phyloP scores from a whole-genome alignment of 495 filamentous ascomycete genomes.

The Penicillium turbatum region DNA sequence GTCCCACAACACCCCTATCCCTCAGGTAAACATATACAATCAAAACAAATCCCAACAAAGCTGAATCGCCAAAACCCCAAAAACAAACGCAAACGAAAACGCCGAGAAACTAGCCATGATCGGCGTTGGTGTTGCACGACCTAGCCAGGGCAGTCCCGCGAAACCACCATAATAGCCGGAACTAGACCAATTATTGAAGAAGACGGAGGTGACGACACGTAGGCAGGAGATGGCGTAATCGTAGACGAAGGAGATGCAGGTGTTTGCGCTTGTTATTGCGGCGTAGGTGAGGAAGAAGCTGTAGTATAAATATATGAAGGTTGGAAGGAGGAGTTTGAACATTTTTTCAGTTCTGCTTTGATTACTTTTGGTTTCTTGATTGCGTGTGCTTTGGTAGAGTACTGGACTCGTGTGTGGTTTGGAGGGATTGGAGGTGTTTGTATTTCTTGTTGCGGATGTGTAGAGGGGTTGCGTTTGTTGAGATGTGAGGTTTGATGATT shows the following conservation, averaged over 20 bases:
- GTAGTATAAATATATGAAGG: background rate
- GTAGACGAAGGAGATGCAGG: background rate
- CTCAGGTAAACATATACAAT: background rate
- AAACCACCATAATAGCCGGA: background rate
- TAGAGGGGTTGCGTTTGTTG: background rate
- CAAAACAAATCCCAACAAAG: background rate
- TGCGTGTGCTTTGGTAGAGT: no score
- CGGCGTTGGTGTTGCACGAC: background rate
- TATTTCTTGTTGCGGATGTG: background rate
- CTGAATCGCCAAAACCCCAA: background rate
- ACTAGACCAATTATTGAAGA: background rate
- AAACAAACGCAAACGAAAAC: background rate
- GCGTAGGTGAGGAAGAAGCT: background rate
- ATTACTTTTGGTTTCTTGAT: background rate
- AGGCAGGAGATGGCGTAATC: constrained; percentile 14
- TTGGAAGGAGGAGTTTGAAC: background rate
- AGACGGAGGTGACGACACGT: constrained; percentile 10
- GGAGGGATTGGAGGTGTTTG: background rate
- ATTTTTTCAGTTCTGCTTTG: background rate
- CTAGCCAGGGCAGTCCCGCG: background rate
- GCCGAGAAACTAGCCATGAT: background rate
- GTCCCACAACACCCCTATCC: background rate
- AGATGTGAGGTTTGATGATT: background rate
- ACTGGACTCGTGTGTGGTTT: no score
- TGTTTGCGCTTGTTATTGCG: background rate